Base-by-base conservation (phyloP, 345 rosid species). In the Nasturtium officinale region DNA sequence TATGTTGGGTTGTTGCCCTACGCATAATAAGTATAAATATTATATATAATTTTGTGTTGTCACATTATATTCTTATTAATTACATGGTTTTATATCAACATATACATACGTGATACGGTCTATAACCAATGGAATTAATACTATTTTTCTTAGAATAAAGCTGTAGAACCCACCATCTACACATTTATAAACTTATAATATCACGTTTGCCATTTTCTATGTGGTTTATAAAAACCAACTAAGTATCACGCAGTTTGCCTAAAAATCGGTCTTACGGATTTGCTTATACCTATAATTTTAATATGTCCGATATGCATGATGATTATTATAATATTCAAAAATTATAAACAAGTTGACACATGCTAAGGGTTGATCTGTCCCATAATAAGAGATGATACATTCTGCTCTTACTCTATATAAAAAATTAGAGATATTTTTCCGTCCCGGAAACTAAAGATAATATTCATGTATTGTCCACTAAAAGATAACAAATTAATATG, bases 1-100 rank as follows among this genome's bases (percentile, higher is more conserved):
- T 43, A 61, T 68, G 75, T 53, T 61, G 55, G 75, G 70, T 76
- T 59, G 74, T 60, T 75, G 69, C 74, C 74, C 73, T 12, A 76
- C 58, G 43, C 63, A 33, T 69, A 43, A 52, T 50, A 51, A 59
- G n/a, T 52, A 17, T 11, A 21, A 42, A 40, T 20, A 55, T 61
- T 15, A 40, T 23, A 8, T 61, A n/a, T n/a, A n/a, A n/a, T n/a
- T n/a, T n/a, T n/a, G n/a, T n/a, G n/a, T n/a, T n/a, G 25, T 23
- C 25, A 23, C 28, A 26, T 26, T 26, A 26, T 26, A 23, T 65
- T 65, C 17, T 30, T 43, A 62, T 4, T 1, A 25, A 25, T n/a
- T 23, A 23, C 25, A 1, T 26, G 28, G 28, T 26, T 26, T 26
- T 26, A 26, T 26, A 26, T 26, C 28, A 26, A 26, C 28, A 3